These are phyloP conservation scores for Hamamelis virginiana DNA, from an alignment of 164 flowering plant genomes.

Conservation along the genomic window DNA sequence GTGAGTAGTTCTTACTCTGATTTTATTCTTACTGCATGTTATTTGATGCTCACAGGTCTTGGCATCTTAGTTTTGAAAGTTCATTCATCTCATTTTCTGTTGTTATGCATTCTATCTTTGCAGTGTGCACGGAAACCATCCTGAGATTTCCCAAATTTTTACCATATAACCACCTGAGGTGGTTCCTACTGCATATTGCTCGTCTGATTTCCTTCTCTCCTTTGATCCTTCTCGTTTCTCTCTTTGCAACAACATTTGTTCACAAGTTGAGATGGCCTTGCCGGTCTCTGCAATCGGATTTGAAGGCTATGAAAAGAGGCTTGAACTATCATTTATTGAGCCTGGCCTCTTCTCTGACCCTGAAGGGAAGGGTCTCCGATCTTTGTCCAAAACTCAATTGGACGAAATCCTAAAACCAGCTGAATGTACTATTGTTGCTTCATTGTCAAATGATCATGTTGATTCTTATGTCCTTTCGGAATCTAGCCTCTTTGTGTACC, in stretches of 20 bases:
- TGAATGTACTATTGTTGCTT: slow-evolving; percentile 78
- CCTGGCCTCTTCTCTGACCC: slow-evolving; percentile 62
- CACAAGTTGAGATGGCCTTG: slow-evolving; percentile 39
- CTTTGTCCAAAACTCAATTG: slow-evolving; percentile 55
- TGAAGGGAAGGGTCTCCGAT: slow-evolving; percentile 58
- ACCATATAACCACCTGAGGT: slow-evolving; percentile 19
- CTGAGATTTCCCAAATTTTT: slow-evolving; percentile 42
- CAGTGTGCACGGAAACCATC: slow-evolving; percentile 90
- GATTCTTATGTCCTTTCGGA: slow-evolving; percentile 93
- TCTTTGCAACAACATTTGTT: neutral
- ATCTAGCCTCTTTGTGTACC: slow-evolving; percentile 80
- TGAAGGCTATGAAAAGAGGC: slow-evolving; percentile 90
- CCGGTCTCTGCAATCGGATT: slow-evolving; percentile 76
- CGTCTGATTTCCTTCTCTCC: slow-evolving; percentile 7
- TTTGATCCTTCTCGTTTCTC: slow-evolving; percentile 7
- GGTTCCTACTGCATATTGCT: slow-evolving; percentile 9
- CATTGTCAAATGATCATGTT: slow-evolving; percentile 53
- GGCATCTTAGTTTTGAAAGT: neutral
- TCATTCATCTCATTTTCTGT: neutral
- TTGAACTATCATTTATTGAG: slow-evolving; percentile 66
- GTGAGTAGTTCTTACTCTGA: slow-evolving; percentile 29
- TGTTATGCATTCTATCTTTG: slow-evolving; percentile 25
- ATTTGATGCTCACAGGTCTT: neutral
- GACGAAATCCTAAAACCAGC: slow-evolving; percentile 74
- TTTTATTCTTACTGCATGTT: too few species aligned